A percentile compares a stretch with the other conserved stretches of the same genome.
These are phyloP conservation scores for Ustanciosporium gigantosporum DNA, from an alignment of 1,284 basidiomycete species.

Conservation along the genomic window DNA sequence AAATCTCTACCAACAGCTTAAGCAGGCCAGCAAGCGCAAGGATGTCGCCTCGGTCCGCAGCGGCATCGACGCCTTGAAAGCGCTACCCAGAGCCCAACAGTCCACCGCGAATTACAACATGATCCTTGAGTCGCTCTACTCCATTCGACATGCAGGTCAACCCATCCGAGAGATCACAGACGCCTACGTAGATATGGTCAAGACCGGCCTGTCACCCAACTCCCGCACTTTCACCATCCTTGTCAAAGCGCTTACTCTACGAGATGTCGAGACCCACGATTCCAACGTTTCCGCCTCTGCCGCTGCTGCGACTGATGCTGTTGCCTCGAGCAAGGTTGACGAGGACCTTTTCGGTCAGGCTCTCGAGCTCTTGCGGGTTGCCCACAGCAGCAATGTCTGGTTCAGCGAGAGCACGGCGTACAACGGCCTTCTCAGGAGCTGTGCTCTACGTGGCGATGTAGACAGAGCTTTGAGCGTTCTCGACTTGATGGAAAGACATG, in stretches of 20 bases:
- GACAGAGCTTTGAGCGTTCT: slow-evolving; percentile 73
- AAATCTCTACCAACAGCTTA: slow-evolving; percentile 15
- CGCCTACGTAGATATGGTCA: slow-evolving; percentile 76
- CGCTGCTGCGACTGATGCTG: slow-evolving; percentile 1
- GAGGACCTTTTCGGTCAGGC: slow-evolving; percentile 61
- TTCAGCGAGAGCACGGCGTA: slow-evolving; percentile 65
- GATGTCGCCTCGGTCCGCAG: slow-evolving; percentile 11
- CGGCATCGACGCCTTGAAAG: slow-evolving; percentile 39
- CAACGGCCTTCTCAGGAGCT: slow-evolving; percentile 70
- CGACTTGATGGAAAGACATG: slow-evolving; percentile 68
- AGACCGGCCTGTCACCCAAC: slow-evolving; percentile 71
- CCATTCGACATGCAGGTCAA: slow-evolving; percentile 66
- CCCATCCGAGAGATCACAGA: slow-evolving; percentile 70
- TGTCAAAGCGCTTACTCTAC: slow-evolving; percentile 71
- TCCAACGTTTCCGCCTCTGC: neutral
- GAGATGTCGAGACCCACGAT: slow-evolving; percentile 72
- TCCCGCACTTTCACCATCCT: slow-evolving; percentile 72
- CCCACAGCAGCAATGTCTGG: slow-evolving; percentile 50
- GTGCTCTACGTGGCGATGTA: slow-evolving; percentile 68
- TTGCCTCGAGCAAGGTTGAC: slow-evolving; percentile 2
- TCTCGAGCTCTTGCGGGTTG: slow-evolving; percentile 69
- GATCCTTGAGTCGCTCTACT: slow-evolving; percentile 68
- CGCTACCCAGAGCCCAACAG: slow-evolving; percentile 41
- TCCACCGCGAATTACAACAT: slow-evolving; percentile 68
- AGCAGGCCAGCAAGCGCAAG: slow-evolving; percentile 4